Percentiles rank a stretch among this genome's conserved stretches.
Evolutionary conservation across 2,329 filamentous ascomycete genomes (phyloP).

Genomic region (Coniella lustricola): DNA sequence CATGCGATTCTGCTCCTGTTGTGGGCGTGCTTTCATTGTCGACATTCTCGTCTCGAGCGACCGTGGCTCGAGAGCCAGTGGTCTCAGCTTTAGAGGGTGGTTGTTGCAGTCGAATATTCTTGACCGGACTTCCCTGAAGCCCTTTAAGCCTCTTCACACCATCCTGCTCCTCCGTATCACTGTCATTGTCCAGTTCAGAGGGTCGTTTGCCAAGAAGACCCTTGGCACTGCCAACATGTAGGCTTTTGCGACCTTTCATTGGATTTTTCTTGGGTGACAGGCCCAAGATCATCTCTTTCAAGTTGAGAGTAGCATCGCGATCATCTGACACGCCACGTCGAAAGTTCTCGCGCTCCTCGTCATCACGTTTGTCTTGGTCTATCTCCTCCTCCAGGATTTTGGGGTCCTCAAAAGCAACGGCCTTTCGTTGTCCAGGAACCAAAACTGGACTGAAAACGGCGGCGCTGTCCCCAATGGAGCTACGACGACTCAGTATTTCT

Average conservation of each 20-base stretch:
- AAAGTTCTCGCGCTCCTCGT: slow-evolving; percentile 54
- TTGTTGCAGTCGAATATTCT: slow-evolving; percentile 63
- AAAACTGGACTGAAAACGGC: slow-evolving; percentile 53
- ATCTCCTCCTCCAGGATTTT: slow-evolving; percentile 54
- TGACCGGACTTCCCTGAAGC: slow-evolving; percentile 69
- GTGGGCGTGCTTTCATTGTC: slow-evolving; percentile 34
- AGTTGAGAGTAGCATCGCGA: slow-evolving; percentile 56
- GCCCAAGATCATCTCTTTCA: slow-evolving; percentile 71
- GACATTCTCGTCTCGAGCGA: slow-evolving; percentile 37
- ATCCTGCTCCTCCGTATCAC: slow-evolving; percentile 51
- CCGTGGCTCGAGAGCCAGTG: slow-evolving; percentile 47
- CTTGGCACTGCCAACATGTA: slow-evolving; percentile 66
- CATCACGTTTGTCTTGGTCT: slow-evolving; percentile 53
- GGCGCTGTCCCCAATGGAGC: slow-evolving; percentile 63
- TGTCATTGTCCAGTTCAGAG: slow-evolving; percentile 60
- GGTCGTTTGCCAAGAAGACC: slow-evolving; percentile 71
- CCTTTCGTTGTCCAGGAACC: slow-evolving; percentile 28
- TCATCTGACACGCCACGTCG: slow-evolving; percentile 45
- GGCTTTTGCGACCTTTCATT: slow-evolving; percentile 63
- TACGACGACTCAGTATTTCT: slow-evolving; percentile 62
- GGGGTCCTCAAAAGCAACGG: slow-evolving; percentile 61
- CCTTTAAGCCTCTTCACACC: slow-evolving; percentile 64
- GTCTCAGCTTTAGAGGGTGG: slow-evolving; percentile 62
- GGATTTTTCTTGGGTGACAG: slow-evolving; percentile 68
- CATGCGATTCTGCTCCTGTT: slow-evolving; percentile 40